Conservation (phyloP, 1,139 yeast genomes). For the Candida sp. region DNA sequence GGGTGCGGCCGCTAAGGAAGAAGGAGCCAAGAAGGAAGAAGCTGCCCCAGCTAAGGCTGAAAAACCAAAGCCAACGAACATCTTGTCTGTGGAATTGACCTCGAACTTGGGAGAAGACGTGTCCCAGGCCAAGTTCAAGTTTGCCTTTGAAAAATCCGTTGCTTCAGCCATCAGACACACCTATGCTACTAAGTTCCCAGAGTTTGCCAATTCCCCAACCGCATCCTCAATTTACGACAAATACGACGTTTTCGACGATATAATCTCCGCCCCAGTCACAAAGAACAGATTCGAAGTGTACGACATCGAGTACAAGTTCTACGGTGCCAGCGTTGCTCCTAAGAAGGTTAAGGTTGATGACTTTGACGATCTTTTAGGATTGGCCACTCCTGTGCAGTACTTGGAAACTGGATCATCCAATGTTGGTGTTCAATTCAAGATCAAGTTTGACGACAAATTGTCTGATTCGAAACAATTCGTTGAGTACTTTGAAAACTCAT, state of each 20-base stretch:
- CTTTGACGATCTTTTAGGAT: conserved; percentile 54
- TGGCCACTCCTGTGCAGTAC: conserved; percentile 13
- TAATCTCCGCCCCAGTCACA: conserved; percentile 61
- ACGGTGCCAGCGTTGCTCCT: conserved; percentile 14
- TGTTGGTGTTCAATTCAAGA: conserved; percentile 52
- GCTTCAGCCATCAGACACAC: conserved; percentile 36
- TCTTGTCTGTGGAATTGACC: conserved; percentile 28
- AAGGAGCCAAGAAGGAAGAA: conserved; percentile 11
- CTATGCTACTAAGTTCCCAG: conserved; percentile 48
- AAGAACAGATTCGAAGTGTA: conserved; percentile 59
- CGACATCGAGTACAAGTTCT: conserved; percentile 32
- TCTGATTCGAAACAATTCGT: conserved; percentile 42
- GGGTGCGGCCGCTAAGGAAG: conserved; percentile 5
- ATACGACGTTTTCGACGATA: conserved; percentile 70
- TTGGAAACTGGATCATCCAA: conserved; percentile 13
- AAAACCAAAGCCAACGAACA: conserved; percentile 32
- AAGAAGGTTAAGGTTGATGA: conserved; percentile 19
- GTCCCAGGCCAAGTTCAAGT: conserved; percentile 31
- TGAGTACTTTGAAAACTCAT: conserved; percentile 33
- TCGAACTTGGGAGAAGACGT: conserved; percentile 31
- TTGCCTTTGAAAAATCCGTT: conserved; percentile 34
- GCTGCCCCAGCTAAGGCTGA: conserved; percentile 11
- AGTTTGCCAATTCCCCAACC: conserved; percentile 50
- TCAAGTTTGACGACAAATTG: conserved; percentile 37
- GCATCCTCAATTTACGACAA: conserved; percentile 23